Conservation (phyloP, 2,329 filamentous ascomycete species). For the Dactylonectria macrodidyma region DNA sequence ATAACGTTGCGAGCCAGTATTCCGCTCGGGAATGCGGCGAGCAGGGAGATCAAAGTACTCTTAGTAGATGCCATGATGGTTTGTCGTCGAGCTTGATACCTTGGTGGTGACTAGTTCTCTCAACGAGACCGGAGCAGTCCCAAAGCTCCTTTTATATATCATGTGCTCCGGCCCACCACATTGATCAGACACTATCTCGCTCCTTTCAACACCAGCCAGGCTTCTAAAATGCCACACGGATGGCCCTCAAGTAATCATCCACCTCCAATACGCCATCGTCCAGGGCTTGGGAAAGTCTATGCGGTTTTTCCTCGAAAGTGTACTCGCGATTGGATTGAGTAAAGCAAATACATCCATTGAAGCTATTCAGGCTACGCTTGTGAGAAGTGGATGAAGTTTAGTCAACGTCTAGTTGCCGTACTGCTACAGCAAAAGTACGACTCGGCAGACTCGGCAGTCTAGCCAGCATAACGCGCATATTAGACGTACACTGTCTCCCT, state of each 20-base stretch:
- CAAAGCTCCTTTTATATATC: background rate
- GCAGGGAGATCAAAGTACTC: background rate
- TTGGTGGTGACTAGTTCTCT: background rate
- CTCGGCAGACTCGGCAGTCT: background rate
- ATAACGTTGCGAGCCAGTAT: conserved; percentile 7
- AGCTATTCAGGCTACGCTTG: background rate
- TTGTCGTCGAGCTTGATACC: background rate
- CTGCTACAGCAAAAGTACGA: background rate
- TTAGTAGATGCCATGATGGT: background rate
- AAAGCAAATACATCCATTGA: too few species aligned
- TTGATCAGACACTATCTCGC: background rate
- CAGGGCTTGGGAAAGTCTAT: background rate
- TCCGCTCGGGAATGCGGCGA: conserved; percentile 1
- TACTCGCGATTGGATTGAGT: too few species aligned
- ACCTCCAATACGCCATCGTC: background rate
- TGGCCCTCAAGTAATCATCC: background rate
- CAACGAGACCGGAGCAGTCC: background rate
- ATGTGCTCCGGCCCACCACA: too few species aligned
- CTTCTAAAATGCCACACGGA: background rate
- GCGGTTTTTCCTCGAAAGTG: too few species aligned
- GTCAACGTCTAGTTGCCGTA: background rate
- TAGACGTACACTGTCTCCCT: background rate
- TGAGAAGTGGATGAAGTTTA: background rate
- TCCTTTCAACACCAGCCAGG: background rate
- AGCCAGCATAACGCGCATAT: background rate